These are phyloP conservation scores for Parachaetomium inaequale DNA, from an alignment of 495 filamentous ascomycete genomes.

Conservation along the genomic window DNA sequence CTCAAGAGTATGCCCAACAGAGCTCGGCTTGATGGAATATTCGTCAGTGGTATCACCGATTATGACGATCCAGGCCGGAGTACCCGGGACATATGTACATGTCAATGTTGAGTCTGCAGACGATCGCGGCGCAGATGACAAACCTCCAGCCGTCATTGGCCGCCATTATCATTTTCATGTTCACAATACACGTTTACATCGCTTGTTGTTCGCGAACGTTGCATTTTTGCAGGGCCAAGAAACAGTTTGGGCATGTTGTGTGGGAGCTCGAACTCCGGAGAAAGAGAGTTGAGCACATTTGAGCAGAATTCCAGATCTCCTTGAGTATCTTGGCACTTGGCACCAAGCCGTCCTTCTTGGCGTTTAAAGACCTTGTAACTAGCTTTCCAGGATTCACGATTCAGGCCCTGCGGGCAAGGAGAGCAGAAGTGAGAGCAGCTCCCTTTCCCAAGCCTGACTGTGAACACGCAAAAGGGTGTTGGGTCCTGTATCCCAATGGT, in stretches of 20 bases:
- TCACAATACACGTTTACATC: conserved; percentile 7
- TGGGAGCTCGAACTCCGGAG: background rate
- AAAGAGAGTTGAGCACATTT: conserved; percentile 9
- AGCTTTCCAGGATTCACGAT: too few species aligned
- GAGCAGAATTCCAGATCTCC: conserved; percentile 4
- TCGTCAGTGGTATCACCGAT: too few species aligned
- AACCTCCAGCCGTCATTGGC: conserved; percentile 16
- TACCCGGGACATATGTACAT: background rate
- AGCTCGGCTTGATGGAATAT: background rate
- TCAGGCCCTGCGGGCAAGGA: too few species aligned
- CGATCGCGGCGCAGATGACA: conserved; percentile 11
- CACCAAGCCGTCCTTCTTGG: background rate
- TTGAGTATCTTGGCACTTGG: conserved; percentile 4
- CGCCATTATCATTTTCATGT: conserved; percentile 12
- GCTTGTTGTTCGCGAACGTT: background rate
- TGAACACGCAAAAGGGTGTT: conserved; percentile 4
- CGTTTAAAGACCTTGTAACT: background rate
- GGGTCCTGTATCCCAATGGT: too few species aligned
- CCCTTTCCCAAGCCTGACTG: too few species aligned
- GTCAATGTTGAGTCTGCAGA: conserved; percentile 4
- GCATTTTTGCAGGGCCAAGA: background rate
- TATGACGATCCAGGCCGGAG: background rate
- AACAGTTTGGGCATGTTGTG: background rate
- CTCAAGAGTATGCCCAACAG: background rate
- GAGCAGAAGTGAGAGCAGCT: too few species aligned